Conservation (phyloP, 352 stramenopile genomes). For the Phytophthora parvispora region DNA sequence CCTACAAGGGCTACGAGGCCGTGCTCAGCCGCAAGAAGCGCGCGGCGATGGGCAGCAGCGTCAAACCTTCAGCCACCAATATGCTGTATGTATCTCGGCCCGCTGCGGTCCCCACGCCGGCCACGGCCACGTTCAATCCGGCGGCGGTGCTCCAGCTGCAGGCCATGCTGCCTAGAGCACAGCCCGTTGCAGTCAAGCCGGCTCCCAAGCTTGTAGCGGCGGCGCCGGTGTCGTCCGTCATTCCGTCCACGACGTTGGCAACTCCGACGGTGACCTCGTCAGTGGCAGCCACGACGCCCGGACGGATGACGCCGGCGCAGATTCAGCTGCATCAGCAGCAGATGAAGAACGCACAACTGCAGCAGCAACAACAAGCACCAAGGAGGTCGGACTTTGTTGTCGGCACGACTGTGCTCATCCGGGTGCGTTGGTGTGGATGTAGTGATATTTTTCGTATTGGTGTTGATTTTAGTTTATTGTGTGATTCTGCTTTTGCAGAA, state of each 20-base stretch:
- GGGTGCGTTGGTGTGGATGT: constrained; percentile 47
- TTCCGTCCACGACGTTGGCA: constrained; percentile 37
- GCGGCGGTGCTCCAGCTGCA: constrained; percentile 42
- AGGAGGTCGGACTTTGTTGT: constrained; percentile 75
- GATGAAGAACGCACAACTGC: constrained; percentile 37
- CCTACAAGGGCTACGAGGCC: constrained; percentile 76
- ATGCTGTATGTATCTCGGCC: constrained; percentile 37
- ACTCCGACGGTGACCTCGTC: constrained; percentile 25
- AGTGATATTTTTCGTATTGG: not conserved
- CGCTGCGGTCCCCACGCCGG: constrained; percentile 13
- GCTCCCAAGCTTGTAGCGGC: constrained; percentile 36
- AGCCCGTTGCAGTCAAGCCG: constrained; percentile 38
- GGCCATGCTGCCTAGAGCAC: constrained; percentile 38
- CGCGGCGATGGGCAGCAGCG: constrained; percentile 20
- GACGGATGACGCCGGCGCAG: constrained; percentile 34
- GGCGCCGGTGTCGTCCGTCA: constrained; percentile 21
- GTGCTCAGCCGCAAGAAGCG: constrained; percentile 85
- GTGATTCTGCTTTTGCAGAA: constrained; percentile 41
- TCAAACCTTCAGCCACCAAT: constrained; percentile 34
- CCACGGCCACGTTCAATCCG: constrained; percentile 33
- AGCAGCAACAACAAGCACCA: constrained; percentile 29
- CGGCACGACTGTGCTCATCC: constrained; percentile 74
- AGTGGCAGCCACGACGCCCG: constrained; percentile 16
- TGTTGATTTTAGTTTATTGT: not conserved
- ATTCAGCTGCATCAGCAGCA: constrained; percentile 50